These are phyloP conservation scores for Castanospermum australe DNA, from an alignment of 306 rosid species.

Conservation along the genomic window DNA sequence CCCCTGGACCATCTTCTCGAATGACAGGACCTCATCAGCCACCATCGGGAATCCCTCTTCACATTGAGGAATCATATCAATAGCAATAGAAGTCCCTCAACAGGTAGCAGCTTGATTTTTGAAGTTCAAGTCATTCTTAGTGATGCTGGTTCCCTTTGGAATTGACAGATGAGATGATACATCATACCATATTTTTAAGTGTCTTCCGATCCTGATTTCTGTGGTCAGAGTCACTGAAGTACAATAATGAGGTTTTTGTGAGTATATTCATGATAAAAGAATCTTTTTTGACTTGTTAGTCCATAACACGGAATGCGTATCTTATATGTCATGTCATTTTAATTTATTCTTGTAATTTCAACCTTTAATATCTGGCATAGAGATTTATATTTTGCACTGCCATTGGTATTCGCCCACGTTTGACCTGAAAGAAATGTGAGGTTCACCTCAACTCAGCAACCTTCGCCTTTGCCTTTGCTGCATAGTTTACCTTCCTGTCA, in stretches of 20 bases:
- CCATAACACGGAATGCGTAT: constrained; percentile 15
- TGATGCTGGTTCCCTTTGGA: no score
- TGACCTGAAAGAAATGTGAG: neutral
- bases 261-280: no score
- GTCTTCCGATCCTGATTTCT: no score
- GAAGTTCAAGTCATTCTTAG: no score
- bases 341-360: constrained; percentile 41
- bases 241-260: no score
- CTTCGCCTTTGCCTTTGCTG: no score
- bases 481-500: no score
- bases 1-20: constrained; percentile 34
- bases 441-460: no score
- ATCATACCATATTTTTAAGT: no score
- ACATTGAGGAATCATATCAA: constrained; percentile 37
- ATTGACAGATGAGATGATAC: no score
- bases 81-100: constrained; percentile 41
- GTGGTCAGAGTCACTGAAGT: no score
- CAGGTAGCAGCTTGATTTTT: constrained; percentile 46
- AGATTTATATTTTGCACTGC: constrained; percentile 11
- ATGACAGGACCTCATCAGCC: constrained; percentile 30
- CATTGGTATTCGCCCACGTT: neutral
- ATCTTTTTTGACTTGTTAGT: constrained; percentile 22
- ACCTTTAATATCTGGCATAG: constrained; percentile 12
- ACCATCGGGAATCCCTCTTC: constrained; percentile 33
- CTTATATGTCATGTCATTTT: constrained; percentile 17